Conservation (phyloP, 2,329 filamentous ascomycete species). For the Diaporthe ilicicola region DNA sequence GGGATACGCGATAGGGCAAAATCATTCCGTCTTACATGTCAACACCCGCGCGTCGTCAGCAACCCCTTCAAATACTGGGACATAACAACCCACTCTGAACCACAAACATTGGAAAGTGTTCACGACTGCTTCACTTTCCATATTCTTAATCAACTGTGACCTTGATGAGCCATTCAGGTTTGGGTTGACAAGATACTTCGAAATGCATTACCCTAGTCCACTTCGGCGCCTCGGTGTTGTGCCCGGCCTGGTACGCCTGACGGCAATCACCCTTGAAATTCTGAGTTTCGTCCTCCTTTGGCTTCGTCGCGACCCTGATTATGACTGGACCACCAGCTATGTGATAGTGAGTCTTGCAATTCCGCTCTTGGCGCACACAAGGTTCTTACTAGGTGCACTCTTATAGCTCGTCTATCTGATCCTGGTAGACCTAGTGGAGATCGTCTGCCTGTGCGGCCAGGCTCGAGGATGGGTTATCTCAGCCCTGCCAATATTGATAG, state of each 20-base stretch:
- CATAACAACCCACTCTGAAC: conserved; percentile 1
- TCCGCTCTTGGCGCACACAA: no score
- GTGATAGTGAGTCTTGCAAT: conserved; percentile 18
- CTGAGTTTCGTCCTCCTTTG: conserved; percentile 21
- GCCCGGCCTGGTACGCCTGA: conserved; percentile 17
- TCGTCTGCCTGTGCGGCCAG: conserved; percentile 29
- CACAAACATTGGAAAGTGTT: not conserved
- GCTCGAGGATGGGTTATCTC: conserved; percentile 26
- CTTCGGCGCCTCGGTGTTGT: conserved; percentile 25
- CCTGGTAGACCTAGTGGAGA: conserved; percentile 17
- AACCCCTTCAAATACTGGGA: not conserved
- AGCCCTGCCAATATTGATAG: conserved; percentile 24
- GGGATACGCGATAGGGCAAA: conserved; percentile 9
- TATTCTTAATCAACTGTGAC: not conserved
- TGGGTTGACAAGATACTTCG: fast-evolving
- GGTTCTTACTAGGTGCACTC: not conserved
- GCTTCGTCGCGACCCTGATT: not conserved
- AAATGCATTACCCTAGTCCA: conserved; percentile 10
- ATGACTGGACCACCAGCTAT: conserved; percentile 26
- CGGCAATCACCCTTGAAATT: conserved; percentile 16
- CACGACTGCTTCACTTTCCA: not conserved
- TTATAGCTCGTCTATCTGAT: conserved; percentile 29
- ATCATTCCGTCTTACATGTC: conserved; percentile 23
- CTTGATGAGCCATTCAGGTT: not conserved
- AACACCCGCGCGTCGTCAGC: conserved; percentile 26